Evolutionary conservation across 2,329 filamentous ascomycete species (phyloP), one percentile per base, ranked within the genome.

Genomic region (Monosporascus sp.): DNA sequence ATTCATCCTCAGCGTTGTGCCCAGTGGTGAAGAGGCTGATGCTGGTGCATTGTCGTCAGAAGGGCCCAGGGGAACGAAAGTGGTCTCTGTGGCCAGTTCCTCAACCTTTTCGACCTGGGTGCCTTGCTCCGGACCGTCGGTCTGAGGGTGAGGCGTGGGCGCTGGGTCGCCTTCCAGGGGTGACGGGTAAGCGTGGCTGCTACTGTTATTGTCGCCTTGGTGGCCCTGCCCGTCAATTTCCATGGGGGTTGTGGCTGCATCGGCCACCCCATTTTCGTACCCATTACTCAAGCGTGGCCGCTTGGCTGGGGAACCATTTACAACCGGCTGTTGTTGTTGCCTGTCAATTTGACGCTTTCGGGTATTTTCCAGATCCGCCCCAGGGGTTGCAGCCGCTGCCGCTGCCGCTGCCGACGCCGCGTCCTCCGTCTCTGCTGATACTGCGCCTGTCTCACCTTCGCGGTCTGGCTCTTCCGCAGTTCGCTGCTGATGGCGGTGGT

Each of bases 31-130:
- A 24, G 72, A 70, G 54, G 69, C 62, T 49, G 71, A 67, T 41
- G 71, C 67, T 35, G 54, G 48, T 50, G 55, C 58, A 48, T 60
- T 59, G 41, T 67, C 64, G 56, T 62, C 69, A 63, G 62, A 62
- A 60, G 64, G 70, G 58, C 68, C 70, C 59, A 86, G 74, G 58
- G 78, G 79, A 55, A 87, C 75, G 65, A 83, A 86, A 31, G 77
- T 80, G n/a, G 82, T 86, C 58, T 80, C 76, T 27, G 77, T 72
- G 47, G 77, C 74, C 51, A 87, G 75, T 62, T 86, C 82, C 60
- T 80, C 74, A 52, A 84, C 80, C 64, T 85, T 85, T 52, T 85
- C 82, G 49, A 84, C 74, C 66, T 86, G 83, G 9, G 82, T 86
- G 66, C 80, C 82, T 64, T 83, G 78, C 58, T 86, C 82, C 46